A percentile compares a stretch with the other conserved stretches of the same genome.
Evolutionary conservation across 1,284 basidiomycete genomes (phyloP).

Genomic region (Microstroma glucosiphilum): DNA sequence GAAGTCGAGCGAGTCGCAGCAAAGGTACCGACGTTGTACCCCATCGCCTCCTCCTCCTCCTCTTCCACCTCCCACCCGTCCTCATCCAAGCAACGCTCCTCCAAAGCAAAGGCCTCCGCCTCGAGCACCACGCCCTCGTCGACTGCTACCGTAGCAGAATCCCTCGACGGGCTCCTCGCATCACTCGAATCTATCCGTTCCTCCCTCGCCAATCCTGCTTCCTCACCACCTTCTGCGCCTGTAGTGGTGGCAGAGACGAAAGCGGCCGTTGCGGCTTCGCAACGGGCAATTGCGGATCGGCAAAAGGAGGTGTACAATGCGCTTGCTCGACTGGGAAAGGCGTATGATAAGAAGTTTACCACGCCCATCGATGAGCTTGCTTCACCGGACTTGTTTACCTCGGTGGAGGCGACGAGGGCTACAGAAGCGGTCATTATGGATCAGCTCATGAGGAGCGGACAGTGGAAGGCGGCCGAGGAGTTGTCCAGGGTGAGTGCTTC

Average conservation of each 20-base stretch:
- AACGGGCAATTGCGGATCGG: constrained; percentile 30
- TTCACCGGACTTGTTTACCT: constrained; percentile 33
- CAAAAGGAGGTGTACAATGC: constrained; percentile 39
- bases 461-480: constrained; percentile 25
- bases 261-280: constrained; percentile 20
- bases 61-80: not conserved
- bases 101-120: constrained; percentile 15
- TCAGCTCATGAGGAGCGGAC: constrained; percentile 39
- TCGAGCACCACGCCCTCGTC: constrained; percentile 6
- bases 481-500: constrained; percentile 21
- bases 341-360: constrained; percentile 42
- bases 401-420: constrained; percentile 23
- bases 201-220: constrained; percentile 6
- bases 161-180: constrained; percentile 33
- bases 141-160: constrained; percentile 27
- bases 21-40: constrained; percentile 25
- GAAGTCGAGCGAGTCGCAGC: constrained; percentile 31
- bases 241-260: constrained; percentile 23
- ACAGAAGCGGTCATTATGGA: constrained; percentile 33
- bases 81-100: not conserved
- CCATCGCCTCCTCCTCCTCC: constrained; percentile 4
- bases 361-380: constrained; percentile 30
- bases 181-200: constrained; percentile 29
- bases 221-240: constrained; percentile 5
- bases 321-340: constrained; percentile 33